These are phyloP conservation scores for Paraconiothyrium sp. DNA, from an alignment of 2,329 filamentous ascomycete genomes.

Conservation along the genomic window DNA sequence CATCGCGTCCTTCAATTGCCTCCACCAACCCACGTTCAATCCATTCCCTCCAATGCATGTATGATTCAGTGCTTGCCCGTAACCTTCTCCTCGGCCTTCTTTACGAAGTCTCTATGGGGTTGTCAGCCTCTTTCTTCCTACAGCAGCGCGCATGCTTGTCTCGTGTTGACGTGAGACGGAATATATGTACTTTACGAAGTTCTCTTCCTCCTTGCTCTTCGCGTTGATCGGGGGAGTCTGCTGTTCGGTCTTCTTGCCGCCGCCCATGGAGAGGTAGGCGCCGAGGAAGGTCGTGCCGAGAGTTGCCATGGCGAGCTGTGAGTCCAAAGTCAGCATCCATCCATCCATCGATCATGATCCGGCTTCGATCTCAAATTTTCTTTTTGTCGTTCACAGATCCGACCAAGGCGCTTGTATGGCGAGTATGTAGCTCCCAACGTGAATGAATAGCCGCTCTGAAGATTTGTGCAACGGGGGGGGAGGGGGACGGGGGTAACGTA, in stretches of 20 bases:
- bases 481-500: constrained; percentile 47
- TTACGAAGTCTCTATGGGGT: constrained; percentile 46
- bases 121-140: constrained; percentile 19
- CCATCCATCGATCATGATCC: constrained; percentile 18
- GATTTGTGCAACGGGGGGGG: constrained; percentile 12
- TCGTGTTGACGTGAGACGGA: not conserved
- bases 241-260: constrained; percentile 53
- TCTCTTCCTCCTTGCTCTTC: constrained; percentile 72
- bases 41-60: not conserved
- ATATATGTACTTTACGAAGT: constrained; percentile 70
- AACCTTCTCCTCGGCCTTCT: constrained; percentile 46
- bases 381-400: not conserved
- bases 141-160: not conserved
- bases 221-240: constrained; percentile 68
- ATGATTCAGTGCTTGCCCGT: constrained; percentile 21
- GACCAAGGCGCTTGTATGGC: not conserved
- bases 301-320: constrained; percentile 69
- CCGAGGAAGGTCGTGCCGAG: constrained; percentile 45
- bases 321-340: constrained; percentile 18
- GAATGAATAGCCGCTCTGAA: not conserved
- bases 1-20: not conserved
- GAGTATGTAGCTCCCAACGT: not conserved
- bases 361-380: constrained; percentile 5
- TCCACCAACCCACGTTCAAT: not conserved
- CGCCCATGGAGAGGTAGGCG: constrained; percentile 48